Evolutionary conservation across 2,329 filamentous ascomycete genomes (phyloP), one percentile per base, ranked within the genome.

Genomic region (Trichoderma lentiforme): DNA sequence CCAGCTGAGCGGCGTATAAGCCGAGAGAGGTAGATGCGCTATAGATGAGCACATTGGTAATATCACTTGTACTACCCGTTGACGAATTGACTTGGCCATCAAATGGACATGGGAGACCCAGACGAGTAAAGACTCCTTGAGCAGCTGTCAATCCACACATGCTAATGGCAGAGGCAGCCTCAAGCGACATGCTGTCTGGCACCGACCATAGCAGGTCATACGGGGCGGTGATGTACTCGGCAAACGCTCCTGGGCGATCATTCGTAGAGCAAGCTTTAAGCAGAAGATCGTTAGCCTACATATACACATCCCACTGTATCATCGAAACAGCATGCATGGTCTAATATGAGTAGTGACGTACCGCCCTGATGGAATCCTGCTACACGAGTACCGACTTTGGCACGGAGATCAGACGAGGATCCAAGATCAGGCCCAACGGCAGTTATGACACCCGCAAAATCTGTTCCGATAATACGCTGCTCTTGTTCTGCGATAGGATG

Each of bases 141-240:
- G 83, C 83, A 3, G 82, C 83, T 0, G 83, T 85, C 18, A 86
- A 71, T 5, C 77, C 83, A 15, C 83, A 84, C 64, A 84, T 75
- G 65, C 80, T 84, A 2, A 85, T 76, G 0, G 79, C 75, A 0
- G 82, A 80, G 1, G 83, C 84, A n/a, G 79, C 76, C 58, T 84
- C 81, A 2, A 80, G 72, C 0, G 76, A 72, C n/a, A 84, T 36
- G 1, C 26, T 18, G 0, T 77, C 76, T 0, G 83, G 82, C 0
- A 85, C 71, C 1, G 71, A 73, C 81, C 83, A 84, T 1, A 82
- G 75, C 0, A 85, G 76, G 51, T 84, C 82, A 51, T 76, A 78
- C 1, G 78, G 76, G 0, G 77, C 71, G 0, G 71, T 74, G 11
- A 84, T 71, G 62, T 81, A 84, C 68, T 86, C 83, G 1, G 84